These are phyloP conservation scores for Puccinellia tenuiflora DNA, from an alignment of 176 grass and related monocot genomes.

Conservation along the genomic window DNA sequence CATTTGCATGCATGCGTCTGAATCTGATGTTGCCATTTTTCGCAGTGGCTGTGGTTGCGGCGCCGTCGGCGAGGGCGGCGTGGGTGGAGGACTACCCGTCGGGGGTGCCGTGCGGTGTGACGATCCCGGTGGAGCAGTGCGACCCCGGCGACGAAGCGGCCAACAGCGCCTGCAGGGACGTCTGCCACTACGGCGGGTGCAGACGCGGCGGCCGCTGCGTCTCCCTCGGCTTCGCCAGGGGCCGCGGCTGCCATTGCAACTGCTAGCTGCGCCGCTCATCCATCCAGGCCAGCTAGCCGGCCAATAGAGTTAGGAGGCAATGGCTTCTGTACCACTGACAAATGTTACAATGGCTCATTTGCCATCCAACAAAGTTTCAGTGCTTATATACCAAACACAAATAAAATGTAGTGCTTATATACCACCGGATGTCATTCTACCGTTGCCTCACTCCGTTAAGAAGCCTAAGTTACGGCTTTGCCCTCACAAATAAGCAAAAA, in stretches of 20 bases:
- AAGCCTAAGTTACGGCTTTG: no score
- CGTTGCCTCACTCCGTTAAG: no score
- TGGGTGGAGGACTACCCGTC: conserved; percentile 74
- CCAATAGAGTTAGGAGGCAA: no score
- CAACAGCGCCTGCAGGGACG: conserved; percentile 62
- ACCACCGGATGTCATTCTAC: no score
- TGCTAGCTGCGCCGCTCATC: background rate
- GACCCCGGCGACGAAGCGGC: conserved; percentile 42
- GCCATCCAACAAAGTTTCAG: no score
- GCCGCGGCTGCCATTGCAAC: conserved; percentile 43
- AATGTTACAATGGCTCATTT: no score
- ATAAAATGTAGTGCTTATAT: no score
- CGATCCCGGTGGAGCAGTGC: conserved; percentile 52
- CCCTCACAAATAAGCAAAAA: no score
- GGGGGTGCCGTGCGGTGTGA: conserved; percentile 43
- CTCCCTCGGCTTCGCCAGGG: conserved; percentile 10
- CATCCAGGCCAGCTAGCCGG: no score
- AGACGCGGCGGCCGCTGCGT: conserved; percentile 51
- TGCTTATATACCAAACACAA: no score
- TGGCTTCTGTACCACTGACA: no score
- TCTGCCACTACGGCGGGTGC: conserved; percentile 75
- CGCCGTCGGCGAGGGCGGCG: conserved; percentile 27
- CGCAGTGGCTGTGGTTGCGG: conserved; percentile 12
- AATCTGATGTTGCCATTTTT: background rate
- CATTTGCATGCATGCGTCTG: background rate